phyloP scores from a whole-genome alignment of 148 eudicot genomes.

The Nepenthes gracilis region DNA sequence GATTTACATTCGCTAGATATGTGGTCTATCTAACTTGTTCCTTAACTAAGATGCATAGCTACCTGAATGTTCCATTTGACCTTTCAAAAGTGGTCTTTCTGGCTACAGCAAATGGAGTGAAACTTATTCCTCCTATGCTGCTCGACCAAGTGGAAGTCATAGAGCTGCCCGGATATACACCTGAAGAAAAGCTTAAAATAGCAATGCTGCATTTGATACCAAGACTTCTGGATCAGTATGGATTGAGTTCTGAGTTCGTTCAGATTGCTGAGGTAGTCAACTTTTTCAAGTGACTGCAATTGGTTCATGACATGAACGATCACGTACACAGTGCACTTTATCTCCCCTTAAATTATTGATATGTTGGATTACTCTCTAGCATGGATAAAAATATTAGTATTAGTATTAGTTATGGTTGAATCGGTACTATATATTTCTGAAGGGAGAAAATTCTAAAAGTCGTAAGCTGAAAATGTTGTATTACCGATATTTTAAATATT shows the following conservation, averaged over 20 bases:
- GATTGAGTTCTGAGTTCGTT: constrained; percentile 70
- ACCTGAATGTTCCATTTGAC: constrained; percentile 96
- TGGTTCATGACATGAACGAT: neutral
- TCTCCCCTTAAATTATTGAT: too few relatives aligned
- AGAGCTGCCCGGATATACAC: constrained; percentile 96
- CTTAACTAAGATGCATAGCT: constrained; percentile 54
- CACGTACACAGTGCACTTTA: neutral
- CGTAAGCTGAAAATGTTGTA: too few relatives aligned
- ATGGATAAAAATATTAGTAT: too few relatives aligned
- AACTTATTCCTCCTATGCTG: constrained; percentile 94
- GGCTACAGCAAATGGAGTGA: constrained; percentile 92
- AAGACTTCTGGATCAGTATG: constrained; percentile 94
- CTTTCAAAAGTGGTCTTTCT: constrained; percentile 95
- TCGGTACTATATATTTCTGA: too few relatives aligned
- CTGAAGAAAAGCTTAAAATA: constrained; percentile 91
- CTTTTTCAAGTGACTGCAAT: constrained; percentile 1
- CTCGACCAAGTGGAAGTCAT: constrained; percentile 98
- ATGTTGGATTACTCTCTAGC: too few relatives aligned
- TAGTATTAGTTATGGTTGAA: too few relatives aligned
- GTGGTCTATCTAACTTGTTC: constrained; percentile 14
- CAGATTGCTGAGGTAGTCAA: constrained; percentile 81
- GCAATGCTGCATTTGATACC: constrained; percentile 86
- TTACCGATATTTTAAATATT: too few relatives aligned
- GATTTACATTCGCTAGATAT: too few relatives aligned
- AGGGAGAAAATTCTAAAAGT: too few relatives aligned